Base-by-base conservation (phyloP, 2,329 filamentous ascomycete genomes). In the Pseudogymnoascus sp. region DNA sequence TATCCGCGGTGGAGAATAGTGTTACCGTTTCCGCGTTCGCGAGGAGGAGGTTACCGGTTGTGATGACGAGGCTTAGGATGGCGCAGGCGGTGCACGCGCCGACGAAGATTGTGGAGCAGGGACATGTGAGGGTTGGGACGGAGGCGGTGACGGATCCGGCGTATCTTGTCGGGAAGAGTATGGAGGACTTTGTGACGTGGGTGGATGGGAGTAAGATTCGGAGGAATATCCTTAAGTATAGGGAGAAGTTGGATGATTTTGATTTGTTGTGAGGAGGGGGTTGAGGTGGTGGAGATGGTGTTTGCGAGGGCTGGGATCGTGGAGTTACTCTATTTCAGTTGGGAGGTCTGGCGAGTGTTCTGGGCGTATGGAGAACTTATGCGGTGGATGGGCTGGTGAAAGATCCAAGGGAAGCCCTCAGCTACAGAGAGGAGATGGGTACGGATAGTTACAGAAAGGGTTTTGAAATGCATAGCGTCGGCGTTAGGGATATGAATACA, bases 121-220 rank as follows among this genome's bases (percentile, higher is more conserved):
- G 93, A 5, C 93, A 97, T 74, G 92, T 97, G 3, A 82, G 93
- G 58, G 91, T 96, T 1, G 93, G 93, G 11, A 93, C 91, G 0
- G 91, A 97, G 72, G 89, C 93, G 1, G 84, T 97, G 25, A 96
- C 90, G 1, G 93, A 97, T 73, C 87, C 92, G 28, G 93, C 92
- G 0, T 97, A 92, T 71, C 76, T 97, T 61, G 91, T 97, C 6
- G 95, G 91, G 38, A 82, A 93, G 67, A 90, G 86, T 65, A 91
- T 96, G 83, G 93, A 97, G 77, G 93, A 97, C 77, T 96, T 96
- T 74, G 89, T 97, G 16, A 97, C 93, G 0, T 97, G 93, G 93
- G 88, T 93, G 8, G 90, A 96, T 71, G 91, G 91, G 64, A 96
- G 91, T 76, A 97, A 97, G 89, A 93, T 97, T 75, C 96, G 96